phyloP scores from a whole-genome alignment of 192 early-diverging fungal species.

The Linnemannia schmuckeri region DNA sequence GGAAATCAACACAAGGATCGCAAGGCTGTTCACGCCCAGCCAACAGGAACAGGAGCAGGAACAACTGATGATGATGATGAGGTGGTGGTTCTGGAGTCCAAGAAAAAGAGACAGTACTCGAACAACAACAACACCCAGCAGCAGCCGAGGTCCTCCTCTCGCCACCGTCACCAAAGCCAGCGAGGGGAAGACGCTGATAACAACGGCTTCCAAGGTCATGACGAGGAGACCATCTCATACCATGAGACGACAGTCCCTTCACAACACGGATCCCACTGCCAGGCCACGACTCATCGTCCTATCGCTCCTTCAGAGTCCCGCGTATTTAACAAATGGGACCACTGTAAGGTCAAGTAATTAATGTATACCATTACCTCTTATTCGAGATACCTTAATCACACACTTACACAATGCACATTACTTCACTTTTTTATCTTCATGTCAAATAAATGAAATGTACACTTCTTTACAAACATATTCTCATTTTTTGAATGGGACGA shows the following conservation, averaged over 20 bases:
- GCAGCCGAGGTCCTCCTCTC: background rate
- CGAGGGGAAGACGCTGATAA: background rate
- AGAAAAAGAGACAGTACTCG: background rate
- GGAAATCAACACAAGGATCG: background rate
- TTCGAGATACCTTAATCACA: background rate
- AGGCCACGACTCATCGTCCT: background rate
- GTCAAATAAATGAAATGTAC: background rate
- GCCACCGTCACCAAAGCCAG: background rate
- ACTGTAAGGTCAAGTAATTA: background rate
- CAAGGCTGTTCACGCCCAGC: background rate
- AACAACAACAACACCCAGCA: background rate
- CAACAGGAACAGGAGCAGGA: background rate
- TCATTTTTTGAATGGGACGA: background rate
- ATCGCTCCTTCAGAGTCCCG: constrained; percentile 14
- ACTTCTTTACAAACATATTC: background rate
- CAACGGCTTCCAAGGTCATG: background rate
- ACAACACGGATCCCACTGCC: background rate
- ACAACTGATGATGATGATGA: background rate
- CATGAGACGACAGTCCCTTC: background rate
- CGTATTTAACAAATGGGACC: background rate
- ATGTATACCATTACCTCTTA: background rate
- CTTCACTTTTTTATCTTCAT: background rate
- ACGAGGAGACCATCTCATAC: background rate
- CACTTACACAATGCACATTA: background rate
- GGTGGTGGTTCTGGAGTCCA: background rate